These are phyloP conservation scores for Trichosporon coremiiforme DNA, from an alignment of 1,284 basidiomycete genomes.

Conservation along the genomic window DNA sequence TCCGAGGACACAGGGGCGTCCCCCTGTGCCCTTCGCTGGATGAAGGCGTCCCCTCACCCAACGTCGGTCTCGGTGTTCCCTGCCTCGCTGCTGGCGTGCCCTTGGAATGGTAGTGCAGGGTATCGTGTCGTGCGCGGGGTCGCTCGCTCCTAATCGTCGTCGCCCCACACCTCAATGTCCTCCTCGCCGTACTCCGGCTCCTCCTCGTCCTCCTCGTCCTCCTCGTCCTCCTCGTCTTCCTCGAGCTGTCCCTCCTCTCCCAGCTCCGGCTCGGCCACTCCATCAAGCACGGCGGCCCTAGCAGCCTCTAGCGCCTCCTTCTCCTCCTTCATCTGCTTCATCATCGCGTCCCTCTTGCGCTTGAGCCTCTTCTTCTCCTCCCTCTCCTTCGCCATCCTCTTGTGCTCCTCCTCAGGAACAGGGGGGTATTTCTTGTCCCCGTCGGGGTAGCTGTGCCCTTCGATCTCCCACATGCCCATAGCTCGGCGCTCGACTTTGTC, in stretches of 20 bases:
- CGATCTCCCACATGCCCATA: neutral
- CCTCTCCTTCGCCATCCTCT: too few species aligned
- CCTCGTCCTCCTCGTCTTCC: too few species aligned
- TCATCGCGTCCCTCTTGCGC: neutral
- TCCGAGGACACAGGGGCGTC: too few species aligned
- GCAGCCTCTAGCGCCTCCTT: too few species aligned
- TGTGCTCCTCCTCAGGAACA: neutral
- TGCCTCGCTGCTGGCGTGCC: too few species aligned
- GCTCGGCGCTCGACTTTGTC: neutral
- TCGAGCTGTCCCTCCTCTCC: too few species aligned
- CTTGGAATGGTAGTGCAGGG: too few species aligned
- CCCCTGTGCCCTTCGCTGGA: too few species aligned
- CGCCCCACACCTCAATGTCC: neutral
- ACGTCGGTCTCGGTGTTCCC: too few species aligned
- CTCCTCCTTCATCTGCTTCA: neutral
- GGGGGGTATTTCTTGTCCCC: neutral
- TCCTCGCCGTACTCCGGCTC: neutral
- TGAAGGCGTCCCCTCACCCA: too few species aligned
- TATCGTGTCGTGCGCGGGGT: neutral
- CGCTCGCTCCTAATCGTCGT: neutral
- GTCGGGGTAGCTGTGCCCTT: neutral
- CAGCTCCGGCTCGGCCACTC: neutral
- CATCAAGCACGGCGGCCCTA: too few species aligned
- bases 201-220: too few species aligned
- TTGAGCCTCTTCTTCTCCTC: neutral